Evolutionary conservation across 306 rosid species (phyloP), one percentile per base, ranked within the genome.

Genomic region (Castanea mollissima): DNA sequence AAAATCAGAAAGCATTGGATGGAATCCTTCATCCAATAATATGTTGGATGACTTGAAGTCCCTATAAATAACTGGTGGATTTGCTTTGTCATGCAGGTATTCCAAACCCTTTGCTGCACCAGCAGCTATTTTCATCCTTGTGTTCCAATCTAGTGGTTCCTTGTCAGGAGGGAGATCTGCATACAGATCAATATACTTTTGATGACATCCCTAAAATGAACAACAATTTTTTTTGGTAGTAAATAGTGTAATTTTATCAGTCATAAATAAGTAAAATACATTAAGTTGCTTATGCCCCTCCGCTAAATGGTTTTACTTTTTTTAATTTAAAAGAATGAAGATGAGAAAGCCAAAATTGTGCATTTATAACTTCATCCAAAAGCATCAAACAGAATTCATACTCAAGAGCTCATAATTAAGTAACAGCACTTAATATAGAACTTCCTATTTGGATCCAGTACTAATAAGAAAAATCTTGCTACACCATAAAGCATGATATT

Each of bases 31-130:
- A 7, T 91, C 97, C 69, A 93, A 83, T 83, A 93, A 93, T 82
- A 93, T 93, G 76, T 93, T 93, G 51, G 98, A 93, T 64, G 98
- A 93, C 78, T 93, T 93, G 88, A 93, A 93, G 76, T 93, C 98
- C 83, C 98, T 86, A 85, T 93, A 93, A 63, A 93, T 93, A 70
- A 93, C 98, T 0, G 97, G 98, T 31, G 98, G 98, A 82, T 85
- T 93, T 81, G 97, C 98, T 84, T 88, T 86, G 89, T 93, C 98
- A 83, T 93, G 98, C 81, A 93, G 82, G 81, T 87, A 90, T 77
- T 93, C 98, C 84, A 93, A 83, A 73, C 98, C 98, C 80, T 83
- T 91, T 49, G 98, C 98, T 13, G 97, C 97, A 71, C 98, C 98
- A 6, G 92, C 92, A 41, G 98, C 98, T 83, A 93, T 90, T 85